These are phyloP conservation scores for Candida fluviatilis DNA, from an alignment of 805 yeast species.

Conservation along the genomic window DNA sequence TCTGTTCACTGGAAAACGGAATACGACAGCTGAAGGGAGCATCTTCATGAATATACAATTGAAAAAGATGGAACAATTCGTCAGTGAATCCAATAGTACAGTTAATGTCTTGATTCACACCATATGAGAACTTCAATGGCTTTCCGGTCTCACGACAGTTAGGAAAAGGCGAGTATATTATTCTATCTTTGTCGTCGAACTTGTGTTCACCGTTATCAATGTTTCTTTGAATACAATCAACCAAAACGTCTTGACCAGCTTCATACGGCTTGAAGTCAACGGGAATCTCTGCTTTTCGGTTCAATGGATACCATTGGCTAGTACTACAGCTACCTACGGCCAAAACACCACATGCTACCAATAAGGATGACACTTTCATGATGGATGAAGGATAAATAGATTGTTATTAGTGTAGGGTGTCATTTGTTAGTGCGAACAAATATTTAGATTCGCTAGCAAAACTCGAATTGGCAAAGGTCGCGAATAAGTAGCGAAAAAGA, in stretches of 20 bases:
- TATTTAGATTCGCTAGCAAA: too few species aligned
- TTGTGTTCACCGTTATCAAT: conserved; percentile 76
- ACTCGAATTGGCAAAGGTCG: too few species aligned
- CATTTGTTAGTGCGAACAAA: too few species aligned
- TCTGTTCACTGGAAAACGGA: conserved; percentile 45
- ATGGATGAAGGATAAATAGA: neutral
- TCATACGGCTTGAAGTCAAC: conserved; percentile 31
- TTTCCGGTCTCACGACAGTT: conserved; percentile 59
- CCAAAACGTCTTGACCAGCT: conserved; percentile 38
- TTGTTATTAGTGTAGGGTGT: too few species aligned
- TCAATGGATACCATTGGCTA: conserved; percentile 35
- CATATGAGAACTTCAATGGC: conserved; percentile 55
- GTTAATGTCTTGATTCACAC: conserved; percentile 45
- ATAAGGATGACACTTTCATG: conserved; percentile 7
- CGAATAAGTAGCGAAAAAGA: too few species aligned
- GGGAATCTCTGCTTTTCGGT: conserved; percentile 35
- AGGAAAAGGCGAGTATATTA: conserved; percentile 58
- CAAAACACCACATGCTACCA: neutral
- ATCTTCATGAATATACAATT: conserved; percentile 73
- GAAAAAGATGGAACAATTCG: conserved; percentile 67
- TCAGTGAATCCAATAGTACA: conserved; percentile 64
- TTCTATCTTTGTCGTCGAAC: conserved; percentile 56
- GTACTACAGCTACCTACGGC: conserved; percentile 7
- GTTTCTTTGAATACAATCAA: conserved; percentile 63
- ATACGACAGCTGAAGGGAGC: conserved; percentile 68